A percentile compares a stretch with the other conserved stretches of the same genome.
Conservation (phyloP, 345 rosid species). For the Salix viminalis region DNA sequence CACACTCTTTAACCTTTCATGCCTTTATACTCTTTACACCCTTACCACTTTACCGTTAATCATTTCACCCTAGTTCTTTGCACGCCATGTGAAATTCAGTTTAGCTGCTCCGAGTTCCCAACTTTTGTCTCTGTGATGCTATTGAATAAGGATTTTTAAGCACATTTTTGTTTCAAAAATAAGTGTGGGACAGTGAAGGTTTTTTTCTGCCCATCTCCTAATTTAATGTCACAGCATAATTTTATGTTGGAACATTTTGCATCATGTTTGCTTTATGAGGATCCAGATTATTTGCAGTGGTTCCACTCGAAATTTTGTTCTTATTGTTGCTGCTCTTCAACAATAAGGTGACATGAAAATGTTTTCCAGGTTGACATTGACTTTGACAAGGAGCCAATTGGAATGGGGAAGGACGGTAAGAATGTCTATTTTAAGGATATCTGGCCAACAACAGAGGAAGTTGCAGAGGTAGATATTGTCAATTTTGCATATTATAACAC, state of each 20-base stretch:
- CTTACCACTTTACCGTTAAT: too few relatives aligned
- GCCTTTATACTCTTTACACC: too few relatives aligned
- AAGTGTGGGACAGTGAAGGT: too few relatives aligned
- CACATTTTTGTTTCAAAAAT: too few relatives aligned
- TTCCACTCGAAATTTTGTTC: neutral
- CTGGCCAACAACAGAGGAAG: constrained; percentile 91
- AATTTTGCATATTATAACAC: neutral
- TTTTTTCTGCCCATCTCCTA: neutral
- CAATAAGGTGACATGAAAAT: constrained; percentile 3
- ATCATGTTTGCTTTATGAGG: neutral
- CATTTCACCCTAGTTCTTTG: too few relatives aligned
- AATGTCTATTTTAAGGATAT: constrained; percentile 74
- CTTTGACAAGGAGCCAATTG: constrained; percentile 90
- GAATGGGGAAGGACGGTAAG: constrained; percentile 81
- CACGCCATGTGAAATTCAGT: too few relatives aligned
- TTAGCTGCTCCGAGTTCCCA: too few relatives aligned
- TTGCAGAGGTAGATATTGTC: constrained; percentile 66
- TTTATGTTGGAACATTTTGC: neutral
- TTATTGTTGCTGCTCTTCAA: neutral
- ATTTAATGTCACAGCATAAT: neutral
- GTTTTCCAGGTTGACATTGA: constrained; percentile 80
- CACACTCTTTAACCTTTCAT: too few relatives aligned
- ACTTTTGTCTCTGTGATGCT: too few relatives aligned
- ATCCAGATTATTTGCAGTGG: neutral
- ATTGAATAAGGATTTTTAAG: too few relatives aligned